Conservation (phyloP, 805 yeast genomes). For the Scheffersomyces coipomensis region DNA sequence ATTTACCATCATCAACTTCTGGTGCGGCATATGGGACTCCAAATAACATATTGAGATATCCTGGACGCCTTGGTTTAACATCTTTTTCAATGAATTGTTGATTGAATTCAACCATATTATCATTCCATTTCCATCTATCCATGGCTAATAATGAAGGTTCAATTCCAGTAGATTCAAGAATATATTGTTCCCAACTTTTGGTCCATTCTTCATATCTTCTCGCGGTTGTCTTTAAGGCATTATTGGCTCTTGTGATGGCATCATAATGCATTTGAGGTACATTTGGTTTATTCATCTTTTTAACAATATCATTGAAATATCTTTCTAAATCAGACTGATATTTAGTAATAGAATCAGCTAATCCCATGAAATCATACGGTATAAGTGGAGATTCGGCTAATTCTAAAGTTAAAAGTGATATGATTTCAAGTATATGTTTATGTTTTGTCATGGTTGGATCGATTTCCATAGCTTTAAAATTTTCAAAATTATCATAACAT, state of each 20-base stretch:
- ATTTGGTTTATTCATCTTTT: constrained; percentile 6
- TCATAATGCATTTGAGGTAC: constrained; percentile 21
- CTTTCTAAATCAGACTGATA: constrained; percentile 47
- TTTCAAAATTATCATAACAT: constrained; percentile 63
- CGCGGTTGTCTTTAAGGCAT: constrained; percentile 32
- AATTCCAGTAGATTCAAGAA: constrained; percentile 43
- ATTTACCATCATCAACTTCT: constrained; percentile 25
- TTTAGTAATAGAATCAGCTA: constrained; percentile 42
- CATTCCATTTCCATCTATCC: constrained; percentile 79
- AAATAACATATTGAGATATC: constrained; percentile 64
- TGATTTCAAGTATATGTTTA: constrained; percentile 51
- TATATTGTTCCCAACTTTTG: constrained; percentile 58
- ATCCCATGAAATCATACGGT: constrained; percentile 58
- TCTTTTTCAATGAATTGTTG: constrained; percentile 46
- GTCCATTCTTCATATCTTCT: constrained; percentile 52
- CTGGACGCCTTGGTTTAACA: constrained; percentile 52
- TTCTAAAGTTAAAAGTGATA: constrained; percentile 53
- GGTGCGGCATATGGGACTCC: constrained; percentile 70
- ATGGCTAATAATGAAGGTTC: constrained; percentile 75
- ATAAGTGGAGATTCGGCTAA: constrained; percentile 75
- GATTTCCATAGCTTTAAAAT: constrained; percentile 43
- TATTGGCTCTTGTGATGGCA: constrained; percentile 22
- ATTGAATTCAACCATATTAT: constrained; percentile 57
- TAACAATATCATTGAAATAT: constrained; percentile 23
- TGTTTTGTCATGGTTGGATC: constrained; percentile 61